A percentile compares a stretch with the other conserved stretches of the same genome.
These are phyloP conservation scores for Xylaria nigripes DNA, from an alignment of 495 filamentous ascomycete genomes.

Conservation along the genomic window DNA sequence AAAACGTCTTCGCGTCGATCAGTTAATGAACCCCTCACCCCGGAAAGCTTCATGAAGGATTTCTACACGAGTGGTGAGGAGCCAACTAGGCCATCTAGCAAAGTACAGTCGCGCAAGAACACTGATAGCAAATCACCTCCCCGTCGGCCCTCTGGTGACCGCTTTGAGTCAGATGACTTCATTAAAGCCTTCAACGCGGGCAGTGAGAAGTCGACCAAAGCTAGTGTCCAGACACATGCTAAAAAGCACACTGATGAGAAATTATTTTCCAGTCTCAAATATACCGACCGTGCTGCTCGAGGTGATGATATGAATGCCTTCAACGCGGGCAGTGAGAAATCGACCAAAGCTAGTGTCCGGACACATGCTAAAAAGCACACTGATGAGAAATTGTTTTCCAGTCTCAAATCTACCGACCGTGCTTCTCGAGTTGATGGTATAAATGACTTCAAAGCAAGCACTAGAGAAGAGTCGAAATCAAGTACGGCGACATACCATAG, in stretches of 20 bases:
- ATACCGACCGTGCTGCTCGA: no score
- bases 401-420: no score
- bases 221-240: neutral
- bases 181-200: neutral
- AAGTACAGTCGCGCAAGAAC: neutral
- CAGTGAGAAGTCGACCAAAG: neutral
- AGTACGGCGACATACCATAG: no score
- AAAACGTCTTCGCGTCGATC: no score
- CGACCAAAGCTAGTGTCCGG: neutral
- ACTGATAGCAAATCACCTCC: neutral
- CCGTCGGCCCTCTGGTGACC: neutral
- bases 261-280: neutral
- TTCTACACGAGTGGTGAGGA: constrained; percentile 10
- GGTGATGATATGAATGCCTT: neutral
- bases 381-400: neutral
- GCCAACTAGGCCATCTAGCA: neutral
- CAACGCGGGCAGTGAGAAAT: neutral
- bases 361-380: neutral
- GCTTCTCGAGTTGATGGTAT: no score
- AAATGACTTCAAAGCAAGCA: no score
- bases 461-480: no score
- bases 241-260: neutral
- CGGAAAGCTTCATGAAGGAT: neutral
- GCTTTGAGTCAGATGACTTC: neutral
- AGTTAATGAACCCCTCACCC: no score